Conservation (phyloP, 768 basidiomycete genomes). For the Lactifluus volemus region DNA sequence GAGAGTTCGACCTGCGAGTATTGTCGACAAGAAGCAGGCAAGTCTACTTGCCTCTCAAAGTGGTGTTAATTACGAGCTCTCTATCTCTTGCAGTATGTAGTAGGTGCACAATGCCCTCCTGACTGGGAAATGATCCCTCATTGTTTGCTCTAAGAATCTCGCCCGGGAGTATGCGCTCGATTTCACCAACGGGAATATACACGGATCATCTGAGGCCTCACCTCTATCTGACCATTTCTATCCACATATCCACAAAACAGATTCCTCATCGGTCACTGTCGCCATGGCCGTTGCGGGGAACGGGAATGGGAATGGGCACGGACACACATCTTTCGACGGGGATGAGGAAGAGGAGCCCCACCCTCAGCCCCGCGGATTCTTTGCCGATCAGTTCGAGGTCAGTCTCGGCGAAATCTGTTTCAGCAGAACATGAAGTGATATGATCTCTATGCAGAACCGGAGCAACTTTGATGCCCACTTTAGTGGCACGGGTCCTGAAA, state of each 20-base stretch:
- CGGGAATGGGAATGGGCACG: slow-evolving; percentile 25
- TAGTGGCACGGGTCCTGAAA: slow-evolving; percentile 87
- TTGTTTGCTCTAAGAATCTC: slow-evolving; percentile 55
- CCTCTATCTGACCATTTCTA: slow-evolving; percentile 7
- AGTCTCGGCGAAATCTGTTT: not conserved
- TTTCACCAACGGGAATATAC: slow-evolving; percentile 46
- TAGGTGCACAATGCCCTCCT: slow-evolving; percentile 29
- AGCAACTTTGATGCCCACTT: slow-evolving; percentile 90
- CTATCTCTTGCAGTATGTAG: slow-evolving; percentile 14
- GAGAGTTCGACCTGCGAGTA: slow-evolving; percentile 87
- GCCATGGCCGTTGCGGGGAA: slow-evolving; percentile 36
- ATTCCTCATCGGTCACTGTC: slow-evolving; percentile 44
- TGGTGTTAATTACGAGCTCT: slow-evolving; percentile 1
- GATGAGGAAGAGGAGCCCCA: slow-evolving; percentile 36
- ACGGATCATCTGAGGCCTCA: not conserved
- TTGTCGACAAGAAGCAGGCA: slow-evolving; percentile 94
- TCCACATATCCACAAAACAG: slow-evolving; percentile 25
- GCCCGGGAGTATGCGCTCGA: slow-evolving; percentile 69
- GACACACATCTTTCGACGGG: slow-evolving; percentile 26
- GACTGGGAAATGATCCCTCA: not conserved
- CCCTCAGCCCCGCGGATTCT: slow-evolving; percentile 68
- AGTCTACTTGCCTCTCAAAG: slow-evolving; percentile 21
- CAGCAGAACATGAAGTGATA: not conserved
- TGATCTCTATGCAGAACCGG: slow-evolving; percentile 45
- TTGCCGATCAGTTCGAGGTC: slow-evolving; percentile 94